Conservation (phyloP, 768 basidiomycete species). For the Kwoniella botswanensis region DNA sequence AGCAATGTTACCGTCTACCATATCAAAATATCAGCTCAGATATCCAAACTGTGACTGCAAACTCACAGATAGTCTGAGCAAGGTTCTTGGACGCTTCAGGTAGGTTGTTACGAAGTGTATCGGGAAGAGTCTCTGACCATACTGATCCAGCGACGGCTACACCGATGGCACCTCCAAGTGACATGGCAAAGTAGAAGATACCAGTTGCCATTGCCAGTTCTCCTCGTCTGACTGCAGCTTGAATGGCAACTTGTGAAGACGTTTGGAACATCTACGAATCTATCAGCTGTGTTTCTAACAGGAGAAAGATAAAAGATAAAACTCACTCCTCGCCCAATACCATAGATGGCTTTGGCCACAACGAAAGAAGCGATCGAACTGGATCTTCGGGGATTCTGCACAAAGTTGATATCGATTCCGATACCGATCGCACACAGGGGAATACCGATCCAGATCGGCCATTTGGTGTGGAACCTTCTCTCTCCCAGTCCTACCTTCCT, state of each 20-base stretch:
- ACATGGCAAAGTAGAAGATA: slow-evolving; percentile 23
- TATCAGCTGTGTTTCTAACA: neutral
- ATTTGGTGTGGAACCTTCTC: slow-evolving; percentile 15
- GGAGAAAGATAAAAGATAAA: no score
- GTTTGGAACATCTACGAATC: slow-evolving; percentile 16
- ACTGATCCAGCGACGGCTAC: slow-evolving; percentile 16
- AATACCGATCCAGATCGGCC: slow-evolving; percentile 15
- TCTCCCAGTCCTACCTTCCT: slow-evolving; percentile 8
- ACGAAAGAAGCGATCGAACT: slow-evolving; percentile 20
- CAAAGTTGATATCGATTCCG: slow-evolving; percentile 19
- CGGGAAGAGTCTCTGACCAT: slow-evolving; percentile 16
- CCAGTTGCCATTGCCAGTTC: slow-evolving; percentile 19
- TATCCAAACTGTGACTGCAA: neutral
- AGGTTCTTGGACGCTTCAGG: slow-evolving; percentile 9
- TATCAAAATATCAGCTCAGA: neutral
- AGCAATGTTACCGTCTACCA: slow-evolving; percentile 13
- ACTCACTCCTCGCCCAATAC: slow-evolving; percentile 21
- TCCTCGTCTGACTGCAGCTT: slow-evolving; percentile 17
- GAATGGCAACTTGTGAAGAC: slow-evolving; percentile 13
- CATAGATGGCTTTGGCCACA: slow-evolving; percentile 18
- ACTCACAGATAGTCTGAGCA: slow-evolving; percentile 18
- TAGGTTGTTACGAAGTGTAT: slow-evolving; percentile 1
- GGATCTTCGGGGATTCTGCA: slow-evolving; percentile 14
- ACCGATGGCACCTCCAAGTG: slow-evolving; percentile 19
- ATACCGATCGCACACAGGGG: slow-evolving; percentile 18